phyloP scores from a whole-genome alignment of 106 monocot genomes.

The Apostasia ramifera region DNA sequence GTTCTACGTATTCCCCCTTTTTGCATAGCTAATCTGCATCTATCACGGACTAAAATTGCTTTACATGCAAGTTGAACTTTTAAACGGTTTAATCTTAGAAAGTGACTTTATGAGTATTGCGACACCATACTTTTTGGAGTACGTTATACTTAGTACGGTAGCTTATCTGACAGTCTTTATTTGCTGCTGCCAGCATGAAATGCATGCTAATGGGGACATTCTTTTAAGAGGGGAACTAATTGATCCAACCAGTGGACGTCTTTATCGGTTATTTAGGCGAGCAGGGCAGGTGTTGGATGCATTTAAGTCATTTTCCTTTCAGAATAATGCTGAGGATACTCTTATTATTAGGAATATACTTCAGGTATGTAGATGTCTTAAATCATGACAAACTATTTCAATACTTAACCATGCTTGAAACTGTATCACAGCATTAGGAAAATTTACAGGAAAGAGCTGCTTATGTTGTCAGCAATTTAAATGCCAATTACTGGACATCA shows the following conservation, averaged over 20 bases:
- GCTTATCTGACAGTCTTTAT: neutral
- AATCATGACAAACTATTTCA: neutral
- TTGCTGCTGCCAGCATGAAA: constrained; percentile 62
- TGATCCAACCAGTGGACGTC: constrained; percentile 56
- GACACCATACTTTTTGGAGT: no score
- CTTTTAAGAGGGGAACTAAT: constrained; percentile 49
- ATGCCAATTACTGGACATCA: constrained; percentile 66
- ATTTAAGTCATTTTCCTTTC: constrained; percentile 21
- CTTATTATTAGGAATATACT: constrained; percentile 62
- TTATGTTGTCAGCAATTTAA: constrained; percentile 39
- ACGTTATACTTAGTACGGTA: no score
- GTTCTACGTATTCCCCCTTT: no score
- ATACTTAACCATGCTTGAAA: neutral
- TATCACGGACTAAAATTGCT: no score
- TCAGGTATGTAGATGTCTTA: constrained; percentile 33
- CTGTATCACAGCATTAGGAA: neutral
- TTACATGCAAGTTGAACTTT: no score
- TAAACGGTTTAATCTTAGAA: no score
- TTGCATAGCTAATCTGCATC: no score
- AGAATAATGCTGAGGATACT: constrained; percentile 28
- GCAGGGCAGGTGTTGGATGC: constrained; percentile 25
- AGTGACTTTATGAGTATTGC: no score
- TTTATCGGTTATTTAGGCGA: constrained; percentile 51
- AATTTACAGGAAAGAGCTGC: constrained; percentile 54
- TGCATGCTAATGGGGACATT: constrained; percentile 64